phyloP scores from a whole-genome alignment of 805 yeast genomes.

The Candida succiphila region DNA sequence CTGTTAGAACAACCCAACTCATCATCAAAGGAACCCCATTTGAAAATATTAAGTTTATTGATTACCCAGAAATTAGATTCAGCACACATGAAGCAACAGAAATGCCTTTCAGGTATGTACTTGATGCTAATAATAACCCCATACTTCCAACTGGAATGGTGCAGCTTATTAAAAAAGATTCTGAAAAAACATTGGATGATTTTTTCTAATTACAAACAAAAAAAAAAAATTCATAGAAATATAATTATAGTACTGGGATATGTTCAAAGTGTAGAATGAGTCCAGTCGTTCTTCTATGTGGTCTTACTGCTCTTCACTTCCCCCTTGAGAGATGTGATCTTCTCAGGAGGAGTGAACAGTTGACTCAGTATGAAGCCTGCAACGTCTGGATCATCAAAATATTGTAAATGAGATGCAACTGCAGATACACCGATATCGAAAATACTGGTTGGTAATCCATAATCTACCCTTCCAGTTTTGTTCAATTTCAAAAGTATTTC shows the following conservation, averaged over 20 bases:
- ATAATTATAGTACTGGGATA: too few relatives aligned
- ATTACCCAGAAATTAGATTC: constrained; percentile 89
- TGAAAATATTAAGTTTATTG: constrained; percentile 74
- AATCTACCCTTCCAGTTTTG: constrained; percentile 72
- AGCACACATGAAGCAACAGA: constrained; percentile 86
- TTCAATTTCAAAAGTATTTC: constrained; percentile 40
- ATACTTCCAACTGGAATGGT: constrained; percentile 90
- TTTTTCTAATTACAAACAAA: constrained; percentile 32
- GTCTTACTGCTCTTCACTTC: too few relatives aligned
- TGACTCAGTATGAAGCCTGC: constrained; percentile 71
- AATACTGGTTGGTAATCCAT: constrained; percentile 64
- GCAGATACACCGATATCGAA: constrained; percentile 78
- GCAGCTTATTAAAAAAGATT: constrained; percentile 72
- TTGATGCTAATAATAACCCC: constrained; percentile 56
- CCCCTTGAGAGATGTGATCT: too few relatives aligned
- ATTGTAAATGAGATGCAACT: constrained; percentile 79
- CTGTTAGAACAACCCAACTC: constrained; percentile 80
- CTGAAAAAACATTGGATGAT: constrained; percentile 75
- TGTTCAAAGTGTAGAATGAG: too few relatives aligned
- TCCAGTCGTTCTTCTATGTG: too few relatives aligned
- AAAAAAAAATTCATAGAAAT: too few relatives aligned
- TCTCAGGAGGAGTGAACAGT: constrained; percentile 19
- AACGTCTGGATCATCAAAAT: constrained; percentile 79
- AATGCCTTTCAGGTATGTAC: constrained; percentile 92
- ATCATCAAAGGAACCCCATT: constrained; percentile 57